Percentiles rank a stretch among this genome's conserved stretches.
Evolutionary conservation across 1,284 basidiomycete genomes (phyloP).

Genomic region (Cryptococcus sp.): DNA sequence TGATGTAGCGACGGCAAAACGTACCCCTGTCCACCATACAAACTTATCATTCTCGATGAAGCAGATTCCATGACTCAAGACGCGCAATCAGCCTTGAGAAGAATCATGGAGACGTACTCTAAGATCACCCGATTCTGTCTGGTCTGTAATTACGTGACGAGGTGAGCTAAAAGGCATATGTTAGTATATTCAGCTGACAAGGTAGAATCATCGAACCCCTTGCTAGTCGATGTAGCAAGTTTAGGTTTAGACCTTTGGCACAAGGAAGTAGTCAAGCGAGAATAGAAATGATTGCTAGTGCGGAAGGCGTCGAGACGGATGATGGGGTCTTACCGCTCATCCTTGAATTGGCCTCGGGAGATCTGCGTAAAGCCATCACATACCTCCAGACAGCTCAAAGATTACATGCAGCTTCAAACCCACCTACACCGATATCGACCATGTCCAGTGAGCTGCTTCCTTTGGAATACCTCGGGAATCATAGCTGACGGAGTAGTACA

Average conservation of each 20-base stretch:
- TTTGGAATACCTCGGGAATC: neutral
- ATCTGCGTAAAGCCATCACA: slow-evolving; percentile 96
- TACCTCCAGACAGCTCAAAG: slow-evolving; percentile 95
- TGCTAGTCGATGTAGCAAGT: slow-evolving; percentile 98
- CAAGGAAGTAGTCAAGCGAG: slow-evolving; percentile 67
- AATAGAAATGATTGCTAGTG: slow-evolving; percentile 70
- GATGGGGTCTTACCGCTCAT: slow-evolving; percentile 47
- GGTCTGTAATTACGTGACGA: slow-evolving; percentile 98
- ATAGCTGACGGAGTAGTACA: slow-evolving; percentile 55
- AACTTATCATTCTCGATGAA: slow-evolving; percentile 98
- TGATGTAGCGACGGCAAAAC: slow-evolving; percentile 60
- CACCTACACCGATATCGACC: slow-evolving; percentile 67
- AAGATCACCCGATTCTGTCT: slow-evolving; percentile 96
- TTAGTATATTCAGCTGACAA: neutral
- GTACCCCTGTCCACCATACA: slow-evolving; percentile 97
- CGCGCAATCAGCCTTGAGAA: slow-evolving; percentile 87
- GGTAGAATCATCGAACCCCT: slow-evolving; percentile 96
- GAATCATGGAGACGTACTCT: slow-evolving; percentile 98
- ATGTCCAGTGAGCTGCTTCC: slow-evolving; percentile 41
- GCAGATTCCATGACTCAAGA: slow-evolving; percentile 99
- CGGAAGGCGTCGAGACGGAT: slow-evolving; percentile 53
- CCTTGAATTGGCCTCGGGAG: slow-evolving; percentile 66
- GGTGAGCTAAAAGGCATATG: slow-evolving; percentile 53
- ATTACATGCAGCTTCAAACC: slow-evolving; percentile 63
- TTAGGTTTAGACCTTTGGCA: slow-evolving; percentile 93